Base-by-base conservation (phyloP, 495 filamentous ascomycete genomes). In the Aspergillus ellipticus region DNA sequence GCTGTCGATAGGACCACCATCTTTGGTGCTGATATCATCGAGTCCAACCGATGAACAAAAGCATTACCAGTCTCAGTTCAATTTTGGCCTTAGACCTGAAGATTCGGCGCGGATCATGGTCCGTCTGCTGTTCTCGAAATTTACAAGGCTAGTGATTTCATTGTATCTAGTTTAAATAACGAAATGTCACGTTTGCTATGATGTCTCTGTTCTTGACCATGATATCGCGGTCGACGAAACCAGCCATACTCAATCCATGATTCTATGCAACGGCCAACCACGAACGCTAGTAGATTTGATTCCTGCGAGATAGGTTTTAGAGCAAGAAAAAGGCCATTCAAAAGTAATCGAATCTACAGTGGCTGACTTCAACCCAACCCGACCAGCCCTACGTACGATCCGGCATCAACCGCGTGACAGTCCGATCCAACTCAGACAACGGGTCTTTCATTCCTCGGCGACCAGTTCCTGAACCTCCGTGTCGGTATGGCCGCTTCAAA, bases 401-500 rank as follows among this genome's bases (percentile, higher is more conserved):
- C 6, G 19, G 20, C 42, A 29, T n/a, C 13, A 15, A 17, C 13
- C 45, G 16, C 6, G 21, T 47, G 45, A 45, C 13, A 7, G 35
- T 15, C 35, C n/a, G 35, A 4, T 49, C 29, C 24, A 9, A 37
- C 24, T 28, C 24, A 28, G 33, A 17, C 48, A 16, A 47, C 51
- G 24, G 13, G 24, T 15, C 28, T 31, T 21, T 20, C 31, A 20
- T 41, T 42, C 7, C 15, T 37, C 6, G 26, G 26, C 10, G 20
- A 42, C 68, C 69, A 68, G 8, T 16, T 1, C 48, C 62, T 64
- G 42, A 72, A 70, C 11, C 24, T 20, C 0, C 64, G 52, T 16
- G 69, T 58, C 0, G 57, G 56, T 1, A 69, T 24, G 0, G 15
- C 55, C 37, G 62, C 15, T 0, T 64, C 61, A 55, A 73, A 75